Conservation (phyloP, 2,329 filamentous ascomycete species). For the Simplicillium aogashimaense region DNA sequence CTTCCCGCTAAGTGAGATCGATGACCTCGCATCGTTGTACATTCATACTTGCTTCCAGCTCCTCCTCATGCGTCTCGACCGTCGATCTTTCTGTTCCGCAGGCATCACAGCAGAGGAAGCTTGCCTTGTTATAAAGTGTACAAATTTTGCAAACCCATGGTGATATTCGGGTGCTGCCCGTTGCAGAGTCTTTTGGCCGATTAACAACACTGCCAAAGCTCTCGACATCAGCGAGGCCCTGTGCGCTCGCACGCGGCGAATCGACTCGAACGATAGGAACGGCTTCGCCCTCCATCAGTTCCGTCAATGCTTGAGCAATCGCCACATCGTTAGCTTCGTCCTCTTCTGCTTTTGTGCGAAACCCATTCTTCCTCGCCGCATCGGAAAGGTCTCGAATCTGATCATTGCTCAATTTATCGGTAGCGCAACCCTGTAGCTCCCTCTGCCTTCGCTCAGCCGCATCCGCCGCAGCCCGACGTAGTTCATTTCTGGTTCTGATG, state of each 20-base stretch:
- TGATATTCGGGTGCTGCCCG: slow-evolving; percentile 4
- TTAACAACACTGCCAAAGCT: background rate
- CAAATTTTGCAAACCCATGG: slow-evolving; percentile 45
- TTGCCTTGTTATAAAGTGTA: slow-evolving; percentile 44
- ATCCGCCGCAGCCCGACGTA: slow-evolving; percentile 61
- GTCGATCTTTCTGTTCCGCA: slow-evolving; percentile 27
- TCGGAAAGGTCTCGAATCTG: slow-evolving; percentile 56
- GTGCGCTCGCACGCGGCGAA: background rate
- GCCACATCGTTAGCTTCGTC: slow-evolving; percentile 82
- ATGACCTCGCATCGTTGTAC: slow-evolving; percentile 11
- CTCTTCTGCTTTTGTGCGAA: slow-evolving; percentile 75
- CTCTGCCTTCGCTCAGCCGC: slow-evolving; percentile 39
- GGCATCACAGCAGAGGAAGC: slow-evolving; percentile 45
- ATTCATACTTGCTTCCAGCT: background rate
- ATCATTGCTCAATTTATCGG: slow-evolving; percentile 54
- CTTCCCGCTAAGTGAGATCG: slow-evolving; percentile 22
- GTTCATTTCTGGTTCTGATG: slow-evolving; percentile 48
- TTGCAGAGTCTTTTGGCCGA: slow-evolving; percentile 4
- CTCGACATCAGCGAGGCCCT: background rate
- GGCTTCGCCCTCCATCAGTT: slow-evolving; percentile 76
- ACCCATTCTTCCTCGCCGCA: slow-evolving; percentile 58
- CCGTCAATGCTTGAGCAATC: slow-evolving; percentile 77
- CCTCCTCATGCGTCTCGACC: slow-evolving; percentile 2
- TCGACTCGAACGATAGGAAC: background rate
- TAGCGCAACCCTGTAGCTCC: slow-evolving; percentile 65